A percentile compares a stretch with the other conserved stretches of the same genome.
Conservation (phyloP, 2,329 filamentous ascomycete genomes). For the Beauveria sp. region DNA sequence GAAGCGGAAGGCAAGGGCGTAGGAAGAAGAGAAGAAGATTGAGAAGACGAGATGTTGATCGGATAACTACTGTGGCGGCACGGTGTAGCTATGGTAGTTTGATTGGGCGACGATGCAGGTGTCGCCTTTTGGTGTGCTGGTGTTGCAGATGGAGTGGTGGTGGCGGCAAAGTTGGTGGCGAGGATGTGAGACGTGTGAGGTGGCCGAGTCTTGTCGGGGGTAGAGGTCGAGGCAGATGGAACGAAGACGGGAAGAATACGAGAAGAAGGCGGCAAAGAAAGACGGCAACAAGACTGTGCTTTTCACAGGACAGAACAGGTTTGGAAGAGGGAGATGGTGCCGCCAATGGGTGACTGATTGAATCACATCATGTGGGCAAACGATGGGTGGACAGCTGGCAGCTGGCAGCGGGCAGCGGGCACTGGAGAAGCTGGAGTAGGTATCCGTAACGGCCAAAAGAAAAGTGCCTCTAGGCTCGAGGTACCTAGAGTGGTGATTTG, state of each 20-base stretch:
- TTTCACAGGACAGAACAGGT: background rate
- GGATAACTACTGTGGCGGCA: background rate
- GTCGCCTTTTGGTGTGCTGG: background rate
- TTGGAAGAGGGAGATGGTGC: background rate
- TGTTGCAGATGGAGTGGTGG: background rate
- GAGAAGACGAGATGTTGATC: background rate
- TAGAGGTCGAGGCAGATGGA: background rate
- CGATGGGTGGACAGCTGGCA: background rate
- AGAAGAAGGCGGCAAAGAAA: background rate
- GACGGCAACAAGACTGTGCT: too few relatives aligned
- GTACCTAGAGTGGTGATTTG: too few relatives aligned
- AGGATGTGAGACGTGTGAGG: background rate
- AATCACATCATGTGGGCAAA: constrained; percentile 10
- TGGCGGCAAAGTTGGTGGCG: background rate
- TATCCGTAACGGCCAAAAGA: too few relatives aligned
- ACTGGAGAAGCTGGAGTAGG: background rate
- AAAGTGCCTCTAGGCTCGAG: too few relatives aligned
- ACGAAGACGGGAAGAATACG: background rate
- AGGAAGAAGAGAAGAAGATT: background rate
- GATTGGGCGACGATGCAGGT: constrained; percentile 1
- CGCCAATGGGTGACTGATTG: background rate
- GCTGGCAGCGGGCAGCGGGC: background rate
- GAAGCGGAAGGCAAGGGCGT: background rate
- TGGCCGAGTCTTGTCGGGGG: background rate
- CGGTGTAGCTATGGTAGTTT: background rate